Evolutionary conservation across 768 basidiomycete genomes (phyloP), one percentile per base, ranked within the genome.

Genomic region (Boletus rubropictus): DNA sequence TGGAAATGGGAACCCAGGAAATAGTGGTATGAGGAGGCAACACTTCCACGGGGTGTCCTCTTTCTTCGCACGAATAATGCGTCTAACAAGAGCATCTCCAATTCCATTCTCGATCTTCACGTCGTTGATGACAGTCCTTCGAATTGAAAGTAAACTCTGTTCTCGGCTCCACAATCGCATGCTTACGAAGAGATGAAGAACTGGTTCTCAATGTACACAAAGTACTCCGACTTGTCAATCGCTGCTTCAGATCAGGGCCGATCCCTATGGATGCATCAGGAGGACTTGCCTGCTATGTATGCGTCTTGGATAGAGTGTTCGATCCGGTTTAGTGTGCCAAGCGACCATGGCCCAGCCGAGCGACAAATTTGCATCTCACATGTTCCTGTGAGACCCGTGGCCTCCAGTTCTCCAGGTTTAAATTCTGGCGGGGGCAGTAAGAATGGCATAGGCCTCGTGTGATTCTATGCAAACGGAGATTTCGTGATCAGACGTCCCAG

Each of bases 291-390:
- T 76, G 93, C 85, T 48, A 91, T 69, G 61, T 97, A 96, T 11
- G 94, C 93, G 57, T 89, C 91, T 69, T 94, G 92, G 35, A 98
- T 92, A 11, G 95, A 97, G 57, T 84, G 81, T 66, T 99, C 96
- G 39, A 85, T 79, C 57, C 76, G 82, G 44, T 81, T 83, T 17
- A 81, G 76, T 3, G 93, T 97, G 3, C 94, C 96, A 66, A 98
- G 75, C 3, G 94, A 97, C 96, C 96, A 99, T 2, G 91, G 89
- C 2, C 93, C 92, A 11, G 89, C 86, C 14, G 91, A 95, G 21
- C 96, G 83, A 64, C 92, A 95, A 52, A 99, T 91, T 61, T 99
- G 96, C 61, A 96, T 75, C 63, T 99, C 96, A 65, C 94, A 97
- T 0, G 95, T 98, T 7, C 96, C 96, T 1, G 89, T 91, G 33